Base-by-base conservation (phyloP, 2,329 filamentous ascomycete genomes). In the Hymenoscyphus salicellus region DNA sequence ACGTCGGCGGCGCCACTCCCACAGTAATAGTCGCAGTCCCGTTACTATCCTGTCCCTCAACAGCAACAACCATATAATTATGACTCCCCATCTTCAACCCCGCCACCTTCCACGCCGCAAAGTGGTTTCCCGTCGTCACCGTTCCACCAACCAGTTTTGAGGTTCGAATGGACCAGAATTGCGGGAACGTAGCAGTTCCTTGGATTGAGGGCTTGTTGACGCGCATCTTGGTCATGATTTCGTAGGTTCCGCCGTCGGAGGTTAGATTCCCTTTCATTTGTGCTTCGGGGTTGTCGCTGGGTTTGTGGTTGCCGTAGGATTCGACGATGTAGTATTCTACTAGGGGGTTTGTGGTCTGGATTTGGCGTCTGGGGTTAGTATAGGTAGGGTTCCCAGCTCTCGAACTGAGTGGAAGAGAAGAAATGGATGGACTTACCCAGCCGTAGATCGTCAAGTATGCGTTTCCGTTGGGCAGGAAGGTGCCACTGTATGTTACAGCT, bases 381-480 rank as follows among this genome's bases (percentile, higher is more conserved):
- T n/a, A n/a, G n/a, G n/a, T n/a, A n/a, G n/a, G n/a, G n/a, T n/a
- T n/a, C n/a, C n/a, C n/a, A n/a, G n/a, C n/a, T n/a, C n/a, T 30
- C 6, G 28, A 30, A 30, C 6, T 30, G 28, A 30, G 3, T 3
- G 28, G 28, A 30, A 3, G 28, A 30, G 28, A 30, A 30, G 28
- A 30, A 30, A 30, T 3, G 28, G 28, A 30, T 3, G 28, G 28
- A 30, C 28, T 30, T 30, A 30, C 28, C 83, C 84, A 87, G 59
- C 84, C 84, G 72, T 86, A 86, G 23, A 86, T 73, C 20, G 83
- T 76, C 17, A 87, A 78, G 72, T 86, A 86, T 16, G 72, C 72
- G 73, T 81, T 80, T 26, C 78, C 78, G 26, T 71, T 72, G 14
- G 77, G 74, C 41, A 67, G 74, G 73, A 75, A 82, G 49, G 73